Percentiles rank a stretch among this genome's conserved stretches.
Evolutionary conservation across 306 rosid species (phyloP).

Genomic region (Quillaja saponaria): DNA sequence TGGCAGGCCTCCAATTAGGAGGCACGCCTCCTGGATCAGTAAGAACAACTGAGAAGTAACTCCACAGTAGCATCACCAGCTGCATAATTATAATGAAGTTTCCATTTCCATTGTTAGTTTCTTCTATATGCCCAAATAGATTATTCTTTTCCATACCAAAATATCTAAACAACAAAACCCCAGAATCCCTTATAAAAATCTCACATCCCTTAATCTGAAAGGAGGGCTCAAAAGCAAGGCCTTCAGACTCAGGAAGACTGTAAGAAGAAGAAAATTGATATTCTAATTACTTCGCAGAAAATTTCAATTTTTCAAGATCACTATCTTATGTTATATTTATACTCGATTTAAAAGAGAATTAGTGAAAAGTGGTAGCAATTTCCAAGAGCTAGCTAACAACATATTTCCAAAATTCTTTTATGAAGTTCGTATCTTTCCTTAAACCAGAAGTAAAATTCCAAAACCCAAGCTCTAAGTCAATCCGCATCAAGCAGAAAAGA

Average conservation of each 20-base stretch:
- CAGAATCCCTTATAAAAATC: constrained; percentile 2
- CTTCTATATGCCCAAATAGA: constrained; percentile 18
- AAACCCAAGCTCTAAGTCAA: constrained; percentile 4
- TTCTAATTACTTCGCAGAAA: constrained; percentile 16
- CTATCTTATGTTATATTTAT: background rate
- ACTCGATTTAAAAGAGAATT: no score
- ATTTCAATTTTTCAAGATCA: constrained; percentile 6
- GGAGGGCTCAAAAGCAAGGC: no score
- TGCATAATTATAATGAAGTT: constrained; percentile 43
- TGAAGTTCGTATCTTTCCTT: background rate
- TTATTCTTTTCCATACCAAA: background rate
- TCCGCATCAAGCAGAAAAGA: background rate
- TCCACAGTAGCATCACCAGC: constrained; percentile 95
- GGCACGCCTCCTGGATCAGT: constrained; percentile 95
- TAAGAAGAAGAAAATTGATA: background rate
- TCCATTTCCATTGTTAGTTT: constrained; percentile 23
- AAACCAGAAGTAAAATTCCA: constrained; percentile 6
- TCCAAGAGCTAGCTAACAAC: constrained; percentile 12
- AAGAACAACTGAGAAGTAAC: constrained; percentile 92
- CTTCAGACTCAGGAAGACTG: no score
- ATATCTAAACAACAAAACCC: background rate
- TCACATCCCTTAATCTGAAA: constrained; percentile 8
- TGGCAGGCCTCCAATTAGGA: constrained; percentile 83
- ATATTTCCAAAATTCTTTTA: background rate
- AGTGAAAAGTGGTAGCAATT: no score